Conservation (phyloP, 163 green algal species). For the Coccomyxa subellipsoidea region DNA sequence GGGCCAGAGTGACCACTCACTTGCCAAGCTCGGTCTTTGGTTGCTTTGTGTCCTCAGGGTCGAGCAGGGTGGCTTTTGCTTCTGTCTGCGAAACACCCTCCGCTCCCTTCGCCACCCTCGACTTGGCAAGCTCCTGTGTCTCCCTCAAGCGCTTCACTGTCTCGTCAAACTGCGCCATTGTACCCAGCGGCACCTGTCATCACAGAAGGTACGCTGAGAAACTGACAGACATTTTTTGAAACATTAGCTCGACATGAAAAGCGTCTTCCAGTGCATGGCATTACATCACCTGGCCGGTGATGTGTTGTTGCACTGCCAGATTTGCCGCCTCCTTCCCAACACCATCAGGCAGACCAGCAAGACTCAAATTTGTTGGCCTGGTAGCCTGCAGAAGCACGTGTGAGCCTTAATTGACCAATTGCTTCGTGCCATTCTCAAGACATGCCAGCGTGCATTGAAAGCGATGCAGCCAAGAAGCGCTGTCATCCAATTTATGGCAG, state of each 20-base stretch:
- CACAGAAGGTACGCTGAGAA: too few species aligned
- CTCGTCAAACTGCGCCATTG: background rate
- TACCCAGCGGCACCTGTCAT: background rate
- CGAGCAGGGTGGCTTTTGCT: background rate
- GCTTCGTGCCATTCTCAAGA: background rate
- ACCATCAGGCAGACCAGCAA: background rate
- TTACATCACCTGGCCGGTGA: background rate
- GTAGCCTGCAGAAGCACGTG: too few species aligned
- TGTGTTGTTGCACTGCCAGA: background rate
- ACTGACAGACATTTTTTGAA: too few species aligned
- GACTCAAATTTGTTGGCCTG: background rate
- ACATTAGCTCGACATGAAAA: too few species aligned
- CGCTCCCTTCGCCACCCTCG: background rate
- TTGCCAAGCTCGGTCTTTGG: background rate
- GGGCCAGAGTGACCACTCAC: background rate
- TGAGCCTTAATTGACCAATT: too few species aligned
- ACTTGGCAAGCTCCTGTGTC: background rate
- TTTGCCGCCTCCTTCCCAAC: background rate
- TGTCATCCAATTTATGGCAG: too few species aligned
- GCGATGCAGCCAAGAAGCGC: too few species aligned
- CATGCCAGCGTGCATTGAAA: background rate
- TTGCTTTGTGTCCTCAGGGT: background rate
- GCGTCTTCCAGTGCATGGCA: background rate
- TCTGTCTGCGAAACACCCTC: background rate
- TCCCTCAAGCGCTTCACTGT: background rate